phyloP scores from a whole-genome alignment of 2,329 filamentous ascomycete genomes.

The Fusarium caatingaense region DNA sequence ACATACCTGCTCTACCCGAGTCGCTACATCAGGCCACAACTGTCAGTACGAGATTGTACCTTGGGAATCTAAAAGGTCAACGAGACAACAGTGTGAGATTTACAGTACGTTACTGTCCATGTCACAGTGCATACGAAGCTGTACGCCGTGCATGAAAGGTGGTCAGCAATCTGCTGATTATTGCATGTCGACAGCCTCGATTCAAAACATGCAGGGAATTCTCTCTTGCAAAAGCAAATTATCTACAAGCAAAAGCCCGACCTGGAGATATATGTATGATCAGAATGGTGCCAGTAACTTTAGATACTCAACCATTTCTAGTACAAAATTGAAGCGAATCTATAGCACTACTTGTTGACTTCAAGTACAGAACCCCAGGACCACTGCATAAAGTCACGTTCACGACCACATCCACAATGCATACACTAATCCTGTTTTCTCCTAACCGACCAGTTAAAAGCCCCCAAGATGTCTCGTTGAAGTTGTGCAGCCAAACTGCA shows the following conservation, averaged over 20 bases:
- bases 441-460: not conserved
- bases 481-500: not conserved
- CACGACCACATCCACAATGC: not conserved
- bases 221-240: not conserved
- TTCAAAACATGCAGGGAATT: not conserved
- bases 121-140: not conserved
- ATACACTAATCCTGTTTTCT: not conserved
- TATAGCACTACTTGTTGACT: not conserved
- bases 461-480: not conserved
- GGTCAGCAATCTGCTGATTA: constrained; percentile 24
- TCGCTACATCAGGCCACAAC: not conserved
- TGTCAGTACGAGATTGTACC: not conserved
- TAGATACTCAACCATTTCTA: too few species aligned
- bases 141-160: constrained; percentile 11
- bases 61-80: not conserved
- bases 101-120: not conserved
- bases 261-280: not conserved
- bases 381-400: not conserved
- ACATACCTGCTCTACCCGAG: too few species aligned
- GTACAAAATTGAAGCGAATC: not conserved
- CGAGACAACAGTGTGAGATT: not conserved
- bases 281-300: rapidly evolving
- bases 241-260: rapidly evolving
- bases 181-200: not conserved
- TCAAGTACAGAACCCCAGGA: not conserved